These are phyloP conservation scores for Pseudogymnoascus sp. DNA, from an alignment of 2,329 filamentous ascomycete genomes.

Conservation along the genomic window DNA sequence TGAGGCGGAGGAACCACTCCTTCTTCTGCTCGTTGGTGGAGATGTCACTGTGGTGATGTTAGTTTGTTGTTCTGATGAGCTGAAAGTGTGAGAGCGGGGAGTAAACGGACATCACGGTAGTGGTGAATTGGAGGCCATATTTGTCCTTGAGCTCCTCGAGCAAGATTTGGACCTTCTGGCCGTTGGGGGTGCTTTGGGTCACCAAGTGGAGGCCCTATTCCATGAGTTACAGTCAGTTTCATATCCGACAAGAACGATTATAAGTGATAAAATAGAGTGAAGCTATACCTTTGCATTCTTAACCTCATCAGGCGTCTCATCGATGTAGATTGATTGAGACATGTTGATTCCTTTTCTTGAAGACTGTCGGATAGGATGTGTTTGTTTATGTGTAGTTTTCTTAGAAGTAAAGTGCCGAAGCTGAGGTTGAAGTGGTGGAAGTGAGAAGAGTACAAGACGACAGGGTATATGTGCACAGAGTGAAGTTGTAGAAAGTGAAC, in stretches of 20 bases:
- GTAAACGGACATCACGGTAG: conserved; percentile 30
- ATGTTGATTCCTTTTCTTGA: conserved; percentile 18
- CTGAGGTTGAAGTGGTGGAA: neutral
- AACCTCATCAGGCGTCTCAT: conserved; percentile 36
- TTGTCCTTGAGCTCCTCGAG: conserved; percentile 44
- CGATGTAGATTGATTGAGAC: conserved; percentile 34
- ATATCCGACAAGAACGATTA: neutral
- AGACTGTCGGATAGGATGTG: neutral
- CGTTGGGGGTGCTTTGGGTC: conserved; percentile 43
- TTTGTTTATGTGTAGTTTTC: neutral
- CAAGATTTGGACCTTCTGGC: conserved; percentile 43
- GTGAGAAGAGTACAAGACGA: neutral
- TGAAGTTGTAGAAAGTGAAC: neutral
- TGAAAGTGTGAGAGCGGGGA: neutral
- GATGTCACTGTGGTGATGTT: conserved; percentile 29
- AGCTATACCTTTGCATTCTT: conserved; percentile 33
- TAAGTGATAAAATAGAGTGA: neutral
- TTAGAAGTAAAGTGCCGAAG: neutral
- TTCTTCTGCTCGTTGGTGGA: conserved; percentile 46
- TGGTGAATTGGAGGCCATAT: conserved; percentile 41
- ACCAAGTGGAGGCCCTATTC: conserved; percentile 40
- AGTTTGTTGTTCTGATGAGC: neutral
- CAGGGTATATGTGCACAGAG: neutral
- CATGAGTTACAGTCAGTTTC: neutral
- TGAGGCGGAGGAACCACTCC: conserved; percentile 42